These are phyloP conservation scores for Escovopsis sp. DNA, from an alignment of 2,329 filamentous ascomycete genomes.

Conservation along the genomic window DNA sequence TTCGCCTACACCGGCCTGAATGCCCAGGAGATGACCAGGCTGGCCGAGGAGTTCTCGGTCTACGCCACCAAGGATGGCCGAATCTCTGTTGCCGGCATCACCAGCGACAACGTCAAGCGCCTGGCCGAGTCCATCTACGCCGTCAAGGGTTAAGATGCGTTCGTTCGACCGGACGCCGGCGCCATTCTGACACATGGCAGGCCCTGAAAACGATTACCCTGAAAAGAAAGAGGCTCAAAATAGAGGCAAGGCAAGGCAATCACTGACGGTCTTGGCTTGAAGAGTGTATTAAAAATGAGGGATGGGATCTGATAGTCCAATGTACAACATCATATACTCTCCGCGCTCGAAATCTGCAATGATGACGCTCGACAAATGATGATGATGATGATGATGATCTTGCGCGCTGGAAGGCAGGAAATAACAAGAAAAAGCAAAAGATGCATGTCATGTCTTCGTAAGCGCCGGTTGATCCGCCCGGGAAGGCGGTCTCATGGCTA, in stretches of 20 bases:
- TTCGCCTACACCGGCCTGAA: slow-evolving; percentile 95
- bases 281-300: background rate
- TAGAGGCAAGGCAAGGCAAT: no score
- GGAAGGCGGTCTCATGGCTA: background rate
- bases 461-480: background rate
- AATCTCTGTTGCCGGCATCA: slow-evolving; percentile 78
- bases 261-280: no score
- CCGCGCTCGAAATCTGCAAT: background rate
- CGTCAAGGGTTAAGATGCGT: slow-evolving; percentile 47
- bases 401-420: no score
- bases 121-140: slow-evolving; percentile 76
- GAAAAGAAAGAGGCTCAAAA: no score
- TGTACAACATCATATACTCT: no score
- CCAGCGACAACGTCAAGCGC: slow-evolving; percentile 60
- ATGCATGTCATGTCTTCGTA: background rate
- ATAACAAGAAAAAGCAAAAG: background rate
- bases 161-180: no score
- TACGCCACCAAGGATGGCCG: slow-evolving; percentile 91
- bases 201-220: no score
- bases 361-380: no score
- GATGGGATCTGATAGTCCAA: background rate
- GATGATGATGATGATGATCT: no score
- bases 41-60: slow-evolving; percentile 92
- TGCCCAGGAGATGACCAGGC: slow-evolving; percentile 76
- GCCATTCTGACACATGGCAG: no score